phyloP scores from a whole-genome alignment of 208 protist genomes.

The Wallacemonas sp. region DNA sequence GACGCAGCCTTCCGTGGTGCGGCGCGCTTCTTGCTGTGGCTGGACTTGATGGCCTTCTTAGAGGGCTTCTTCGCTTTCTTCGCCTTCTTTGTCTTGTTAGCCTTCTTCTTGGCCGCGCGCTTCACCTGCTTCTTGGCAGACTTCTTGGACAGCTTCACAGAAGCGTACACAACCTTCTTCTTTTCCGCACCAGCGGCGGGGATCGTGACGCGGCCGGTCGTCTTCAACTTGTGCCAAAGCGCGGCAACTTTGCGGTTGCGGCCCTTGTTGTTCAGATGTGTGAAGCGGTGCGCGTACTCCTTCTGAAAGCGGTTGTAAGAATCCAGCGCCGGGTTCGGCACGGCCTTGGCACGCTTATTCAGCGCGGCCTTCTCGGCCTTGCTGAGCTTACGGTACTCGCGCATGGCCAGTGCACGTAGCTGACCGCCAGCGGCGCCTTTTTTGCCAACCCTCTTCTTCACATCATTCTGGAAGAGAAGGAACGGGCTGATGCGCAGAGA shows the following conservation, averaged over 20 bases:
- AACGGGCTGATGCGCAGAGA: slow-evolving; percentile 55
- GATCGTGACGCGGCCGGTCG: slow-evolving; percentile 26
- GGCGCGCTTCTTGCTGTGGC: slow-evolving; percentile 11
- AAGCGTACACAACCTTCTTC: slow-evolving; percentile 25
- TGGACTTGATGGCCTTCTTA: slow-evolving; percentile 9
- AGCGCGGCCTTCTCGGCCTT: slow-evolving; percentile 34
- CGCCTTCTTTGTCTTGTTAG: slow-evolving; percentile 10
- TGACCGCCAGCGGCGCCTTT: background rate
- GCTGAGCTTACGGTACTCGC: slow-evolving; percentile 48
- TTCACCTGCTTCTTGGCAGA: slow-evolving; percentile 17
- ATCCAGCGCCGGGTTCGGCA: slow-evolving; percentile 57
- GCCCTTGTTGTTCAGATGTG: slow-evolving; percentile 49
- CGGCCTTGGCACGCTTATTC: slow-evolving; percentile 29
- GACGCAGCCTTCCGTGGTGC: background rate
- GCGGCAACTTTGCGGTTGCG: slow-evolving; percentile 64
- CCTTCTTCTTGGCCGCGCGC: slow-evolving; percentile 8
- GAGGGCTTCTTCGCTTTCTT: slow-evolving; percentile 10
- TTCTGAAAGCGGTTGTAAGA: slow-evolving; percentile 78
- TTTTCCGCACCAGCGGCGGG: slow-evolving; percentile 12
- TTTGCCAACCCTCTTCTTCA: slow-evolving; percentile 21
- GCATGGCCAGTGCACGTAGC: slow-evolving; percentile 10
- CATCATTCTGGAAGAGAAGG: slow-evolving; percentile 61
- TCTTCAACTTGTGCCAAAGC: slow-evolving; percentile 65
- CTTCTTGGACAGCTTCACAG: slow-evolving; percentile 19
- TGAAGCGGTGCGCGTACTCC: slow-evolving; percentile 44